Conservation (phyloP, 108 stramenopile species). For the Nannochloropsis salina region DNA sequence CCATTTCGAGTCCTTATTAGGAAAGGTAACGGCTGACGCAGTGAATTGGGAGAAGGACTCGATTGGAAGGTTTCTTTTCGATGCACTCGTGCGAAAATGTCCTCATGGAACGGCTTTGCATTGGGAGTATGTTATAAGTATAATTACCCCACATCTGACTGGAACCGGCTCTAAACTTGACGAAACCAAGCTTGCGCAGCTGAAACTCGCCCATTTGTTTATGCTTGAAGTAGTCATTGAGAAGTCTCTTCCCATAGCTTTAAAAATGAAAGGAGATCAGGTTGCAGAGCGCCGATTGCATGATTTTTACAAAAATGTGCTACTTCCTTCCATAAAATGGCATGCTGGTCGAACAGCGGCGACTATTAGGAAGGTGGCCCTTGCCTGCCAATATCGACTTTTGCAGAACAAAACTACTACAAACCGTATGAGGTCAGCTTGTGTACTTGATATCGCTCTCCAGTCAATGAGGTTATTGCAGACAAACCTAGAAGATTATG, state of each 20-base stretch:
- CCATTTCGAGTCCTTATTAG: neutral
- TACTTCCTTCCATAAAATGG: neutral
- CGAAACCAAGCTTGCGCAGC: neutral
- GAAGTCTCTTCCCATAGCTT: neutral
- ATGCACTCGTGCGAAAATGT: neutral
- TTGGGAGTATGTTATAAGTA: neutral
- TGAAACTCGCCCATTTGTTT: neutral
- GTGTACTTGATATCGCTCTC: neutral
- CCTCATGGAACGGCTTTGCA: neutral
- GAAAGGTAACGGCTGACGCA: neutral
- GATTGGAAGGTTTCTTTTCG: neutral
- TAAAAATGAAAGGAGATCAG: neutral
- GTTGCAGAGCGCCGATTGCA: neutral
- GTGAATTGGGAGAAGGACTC: neutral
- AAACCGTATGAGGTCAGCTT: no score
- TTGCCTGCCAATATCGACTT: neutral
- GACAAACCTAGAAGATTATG: neutral
- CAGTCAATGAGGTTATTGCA: neutral
- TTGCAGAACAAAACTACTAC: neutral
- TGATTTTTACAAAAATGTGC: neutral
- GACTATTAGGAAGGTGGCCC: neutral
- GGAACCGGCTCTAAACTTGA: neutral
- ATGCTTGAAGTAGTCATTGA: neutral
- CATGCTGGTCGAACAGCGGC: neutral
- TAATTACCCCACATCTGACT: neutral